Percentiles rank a stretch among this genome's conserved stretches.
phyloP scores from a whole-genome alignment of 2,329 filamentous ascomycete genomes.

The Dactylella cylindrospora region DNA sequence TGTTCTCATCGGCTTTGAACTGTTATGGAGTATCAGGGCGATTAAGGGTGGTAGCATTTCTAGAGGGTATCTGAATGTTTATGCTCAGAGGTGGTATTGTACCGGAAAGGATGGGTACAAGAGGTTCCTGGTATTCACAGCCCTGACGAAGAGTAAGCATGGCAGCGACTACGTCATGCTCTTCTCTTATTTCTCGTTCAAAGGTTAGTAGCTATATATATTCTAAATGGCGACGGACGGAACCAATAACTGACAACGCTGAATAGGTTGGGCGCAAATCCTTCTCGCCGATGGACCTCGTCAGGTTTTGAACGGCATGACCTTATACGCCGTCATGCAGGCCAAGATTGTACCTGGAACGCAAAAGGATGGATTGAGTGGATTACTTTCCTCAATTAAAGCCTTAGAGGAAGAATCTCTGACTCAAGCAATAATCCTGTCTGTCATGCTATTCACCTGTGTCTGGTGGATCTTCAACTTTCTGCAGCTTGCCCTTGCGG shows the following conservation, averaged over 20 bases:
- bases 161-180: slow-evolving; percentile 86
- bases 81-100: slow-evolving; percentile 82
- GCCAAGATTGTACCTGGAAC: slow-evolving; percentile 69
- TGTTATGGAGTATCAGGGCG: slow-evolving; percentile 74
- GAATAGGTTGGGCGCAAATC: slow-evolving; percentile 77
- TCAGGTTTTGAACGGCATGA: slow-evolving; percentile 86
- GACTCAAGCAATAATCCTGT: slow-evolving; percentile 73
- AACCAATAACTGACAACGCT: slow-evolving; percentile 3
- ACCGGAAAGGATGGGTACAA: slow-evolving; percentile 77
- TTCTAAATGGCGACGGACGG: neutral
- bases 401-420: slow-evolving; percentile 71
- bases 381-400: slow-evolving; percentile 48
- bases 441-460: slow-evolving; percentile 75
- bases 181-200: slow-evolving; percentile 83
- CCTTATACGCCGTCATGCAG: slow-evolving; percentile 79
- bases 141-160: slow-evolving; percentile 87
- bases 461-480: slow-evolving; percentile 83
- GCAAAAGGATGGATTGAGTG: slow-evolving; percentile 54
- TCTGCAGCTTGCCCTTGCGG: slow-evolving; percentile 71
- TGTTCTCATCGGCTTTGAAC: slow-evolving; percentile 76
- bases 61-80: slow-evolving; percentile 83
- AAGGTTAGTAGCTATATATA: slow-evolving; percentile 54
- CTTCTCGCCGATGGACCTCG: slow-evolving; percentile 89
- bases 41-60: slow-evolving; percentile 84
- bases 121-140: slow-evolving; percentile 87